Base-by-base conservation (phyloP, 139 green algal genomes). In the Chloropicon primus region DNA sequence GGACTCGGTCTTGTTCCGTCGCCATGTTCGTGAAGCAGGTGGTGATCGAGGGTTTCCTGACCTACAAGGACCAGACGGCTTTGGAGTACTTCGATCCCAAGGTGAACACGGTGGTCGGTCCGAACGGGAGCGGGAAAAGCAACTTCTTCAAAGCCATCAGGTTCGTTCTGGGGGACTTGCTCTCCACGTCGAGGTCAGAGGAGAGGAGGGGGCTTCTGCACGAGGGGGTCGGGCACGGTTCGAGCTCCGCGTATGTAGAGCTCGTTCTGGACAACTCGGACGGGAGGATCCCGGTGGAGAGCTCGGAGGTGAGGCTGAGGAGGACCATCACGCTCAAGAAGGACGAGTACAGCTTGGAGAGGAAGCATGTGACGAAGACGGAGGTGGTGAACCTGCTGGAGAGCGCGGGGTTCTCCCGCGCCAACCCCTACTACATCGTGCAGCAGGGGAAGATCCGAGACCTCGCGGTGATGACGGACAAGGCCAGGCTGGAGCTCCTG, bases 71-170 rank as follows among this genome's bases (percentile, higher is more conserved):
- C 73, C 91, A 97, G 76, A 90, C 86, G 0, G 87, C 86, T 10
- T 84, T 85, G 0, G 95, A 98, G 74, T 87, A 88, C 0, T 97
- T 99, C 81, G 90, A 84, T 23, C 82, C 86, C 0, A 90, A 92
- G 22, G 90, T 96, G 27, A 99, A 99, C 74, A 78, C 71, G 24
- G 77, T 87, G 96, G 95, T 99, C 22, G 95, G 95, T 3, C 92
- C 95, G 10, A 99, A 99, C 81, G 95, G 95, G n/a, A 96, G 93
- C 0, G 95, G 95, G 17, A 99, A 99, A 82, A 96, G 90, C 17
- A 99, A 99, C 84, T 97, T 99, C 80, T 99, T 99, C 80, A 89
- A 98, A 97, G 94, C 95, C 75, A 98, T 99, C 78, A 90, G 94
- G 17, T 99, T 99, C 80, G 95, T 99, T 1, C 88, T 99, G 24